A percentile compares a stretch with the other conserved stretches of the same genome.
Conservation (phyloP, 208 protist species). For the Wallacemonas sp. region DNA sequence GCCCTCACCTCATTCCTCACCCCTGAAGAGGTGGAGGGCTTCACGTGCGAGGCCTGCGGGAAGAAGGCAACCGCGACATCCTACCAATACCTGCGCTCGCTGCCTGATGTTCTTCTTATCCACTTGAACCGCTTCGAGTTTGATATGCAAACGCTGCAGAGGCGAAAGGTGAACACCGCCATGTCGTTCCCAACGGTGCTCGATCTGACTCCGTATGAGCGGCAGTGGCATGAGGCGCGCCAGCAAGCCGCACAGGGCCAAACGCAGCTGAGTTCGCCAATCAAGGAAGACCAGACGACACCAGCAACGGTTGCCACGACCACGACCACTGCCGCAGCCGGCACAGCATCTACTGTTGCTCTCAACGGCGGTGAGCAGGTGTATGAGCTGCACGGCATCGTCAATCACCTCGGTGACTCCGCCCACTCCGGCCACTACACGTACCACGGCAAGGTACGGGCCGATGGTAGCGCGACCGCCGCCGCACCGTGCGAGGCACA, state of each 20-base stretch:
- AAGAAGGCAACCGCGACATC: conserved; percentile 58
- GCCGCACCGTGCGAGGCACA: no score
- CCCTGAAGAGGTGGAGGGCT: conserved; percentile 67
- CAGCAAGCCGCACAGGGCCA: background rate
- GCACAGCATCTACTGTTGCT: no score
- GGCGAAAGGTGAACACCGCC: conserved; percentile 59
- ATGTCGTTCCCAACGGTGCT: conserved; percentile 55
- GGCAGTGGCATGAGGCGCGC: conserved; percentile 43
- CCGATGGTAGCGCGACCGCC: no score
- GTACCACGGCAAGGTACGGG: conserved; percentile 59
- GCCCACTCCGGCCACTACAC: conserved; percentile 83
- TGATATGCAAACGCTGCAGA: conserved; percentile 58
- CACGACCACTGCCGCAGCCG: no score
- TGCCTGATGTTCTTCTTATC: conserved; percentile 74
- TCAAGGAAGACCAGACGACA: no score
- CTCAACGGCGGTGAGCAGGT: background rate
- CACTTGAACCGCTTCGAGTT: conserved; percentile 85
- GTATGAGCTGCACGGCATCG: conserved; percentile 70
- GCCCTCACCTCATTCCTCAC: conserved; percentile 55
- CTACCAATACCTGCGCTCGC: conserved; percentile 63
- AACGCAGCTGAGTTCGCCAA: background rate
- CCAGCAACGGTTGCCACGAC: no score
- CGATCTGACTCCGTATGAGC: conserved; percentile 56
- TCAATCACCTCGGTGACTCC: conserved; percentile 71
- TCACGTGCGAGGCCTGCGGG: conserved; percentile 68